phyloP scores from a whole-genome alignment of 768 basidiomycete species.

The Kwoniella dejecticola region DNA sequence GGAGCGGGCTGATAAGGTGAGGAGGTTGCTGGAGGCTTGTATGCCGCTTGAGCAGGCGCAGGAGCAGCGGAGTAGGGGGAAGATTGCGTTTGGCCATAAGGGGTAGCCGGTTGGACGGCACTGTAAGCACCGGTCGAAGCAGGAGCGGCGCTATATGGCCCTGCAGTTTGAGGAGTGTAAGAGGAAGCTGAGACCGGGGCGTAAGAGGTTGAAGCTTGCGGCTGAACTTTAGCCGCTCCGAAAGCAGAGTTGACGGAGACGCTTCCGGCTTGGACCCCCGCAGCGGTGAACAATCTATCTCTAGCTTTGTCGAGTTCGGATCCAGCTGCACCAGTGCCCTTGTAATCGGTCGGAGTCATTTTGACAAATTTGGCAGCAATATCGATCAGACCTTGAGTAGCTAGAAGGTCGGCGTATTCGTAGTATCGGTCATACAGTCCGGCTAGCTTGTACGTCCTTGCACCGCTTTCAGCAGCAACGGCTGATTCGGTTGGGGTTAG shows the following conservation, averaged over 20 bases:
- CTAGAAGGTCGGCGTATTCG: slow-evolving; percentile 91
- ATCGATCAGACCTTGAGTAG: slow-evolving; percentile 82
- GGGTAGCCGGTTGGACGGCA: slow-evolving; percentile 3
- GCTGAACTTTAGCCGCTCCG: not conserved
- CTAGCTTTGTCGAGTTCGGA: slow-evolving; percentile 45
- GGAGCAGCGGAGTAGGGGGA: slow-evolving; percentile 7
- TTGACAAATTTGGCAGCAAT: slow-evolving; percentile 78
- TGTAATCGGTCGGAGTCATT: slow-evolving; percentile 76
- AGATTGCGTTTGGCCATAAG: slow-evolving; percentile 16
- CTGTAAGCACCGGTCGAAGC: slow-evolving; percentile 6
- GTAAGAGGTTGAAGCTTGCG: slow-evolving; percentile 5
- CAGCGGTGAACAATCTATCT: slow-evolving; percentile 43
- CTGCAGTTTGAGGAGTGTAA: slow-evolving; percentile 12
- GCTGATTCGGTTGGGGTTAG: slow-evolving; percentile 55
- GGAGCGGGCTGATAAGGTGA: slow-evolving; percentile 21
- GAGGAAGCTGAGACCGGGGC: slow-evolving; percentile 15
- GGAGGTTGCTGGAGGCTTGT: slow-evolving; percentile 10
- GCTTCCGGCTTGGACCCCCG: slow-evolving; percentile 21
- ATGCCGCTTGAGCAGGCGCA: slow-evolving; percentile 11
- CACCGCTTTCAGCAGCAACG: slow-evolving; percentile 59
- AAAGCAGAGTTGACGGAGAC: slow-evolving; percentile 13
- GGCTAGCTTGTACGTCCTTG: slow-evolving; percentile 77
- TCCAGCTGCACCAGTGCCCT: slow-evolving; percentile 61
- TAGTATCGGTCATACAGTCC: slow-evolving; percentile 87
- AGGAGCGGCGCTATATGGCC: slow-evolving; percentile 10